phyloP scores from a whole-genome alignment of 345 rosid genomes.

The Alliaria petiolata region DNA sequence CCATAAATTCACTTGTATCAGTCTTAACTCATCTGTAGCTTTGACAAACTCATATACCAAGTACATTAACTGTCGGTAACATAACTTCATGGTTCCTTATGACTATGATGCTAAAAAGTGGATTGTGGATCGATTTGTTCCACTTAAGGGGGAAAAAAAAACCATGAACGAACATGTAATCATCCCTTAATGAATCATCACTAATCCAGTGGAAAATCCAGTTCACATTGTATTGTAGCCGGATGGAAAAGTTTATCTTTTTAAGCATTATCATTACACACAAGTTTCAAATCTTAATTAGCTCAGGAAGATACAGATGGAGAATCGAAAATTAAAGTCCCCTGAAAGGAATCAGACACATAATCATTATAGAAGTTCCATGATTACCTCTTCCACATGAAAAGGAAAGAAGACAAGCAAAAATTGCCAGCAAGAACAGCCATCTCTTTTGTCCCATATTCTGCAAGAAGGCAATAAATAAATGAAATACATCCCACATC shows the following conservation, averaged over 20 bases:
- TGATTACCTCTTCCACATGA: conserved; percentile 48
- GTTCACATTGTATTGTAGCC: background rate
- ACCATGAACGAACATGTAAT: background rate
- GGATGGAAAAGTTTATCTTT: too few relatives aligned
- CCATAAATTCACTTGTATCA: background rate
- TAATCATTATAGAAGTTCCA: background rate
- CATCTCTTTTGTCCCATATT: conserved; percentile 41
- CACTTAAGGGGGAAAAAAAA: background rate
- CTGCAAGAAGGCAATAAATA: conserved; percentile 22
- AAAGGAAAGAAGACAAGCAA: conserved; percentile 29
- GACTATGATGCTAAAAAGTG: background rate
- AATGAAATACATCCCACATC: background rate
- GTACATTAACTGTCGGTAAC: background rate
- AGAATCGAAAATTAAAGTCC: background rate
- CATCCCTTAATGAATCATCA: background rate
- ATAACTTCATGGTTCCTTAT: conserved; percentile 5
- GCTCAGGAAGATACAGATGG: background rate
- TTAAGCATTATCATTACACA: background rate
- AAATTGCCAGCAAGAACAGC: conserved; percentile 32
- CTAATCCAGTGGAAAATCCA: background rate
- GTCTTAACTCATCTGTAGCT: background rate
- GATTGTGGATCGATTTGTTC: background rate
- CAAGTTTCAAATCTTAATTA: too few relatives aligned
- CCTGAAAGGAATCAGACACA: background rate
- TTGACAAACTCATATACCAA: background rate